phyloP scores from a whole-genome alignment of 192 early-diverging fungal genomes.

The Coemansia sp. region DNA sequence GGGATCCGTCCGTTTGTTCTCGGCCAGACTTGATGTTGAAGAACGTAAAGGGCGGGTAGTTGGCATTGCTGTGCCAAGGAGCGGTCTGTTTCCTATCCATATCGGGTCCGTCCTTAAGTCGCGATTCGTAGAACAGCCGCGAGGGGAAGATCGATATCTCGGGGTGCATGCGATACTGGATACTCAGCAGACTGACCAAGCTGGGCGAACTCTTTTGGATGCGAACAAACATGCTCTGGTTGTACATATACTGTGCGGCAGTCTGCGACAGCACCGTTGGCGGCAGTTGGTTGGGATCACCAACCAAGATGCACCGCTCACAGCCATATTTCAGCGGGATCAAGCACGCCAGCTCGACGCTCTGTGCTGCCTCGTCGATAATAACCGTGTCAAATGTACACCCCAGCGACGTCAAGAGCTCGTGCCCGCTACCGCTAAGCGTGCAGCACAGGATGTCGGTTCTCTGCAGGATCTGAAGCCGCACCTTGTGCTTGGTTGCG shows the following conservation, averaged over 20 bases:
- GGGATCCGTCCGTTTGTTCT: conserved; percentile 61
- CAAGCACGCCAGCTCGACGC: conserved; percentile 79
- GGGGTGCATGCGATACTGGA: conserved; percentile 98
- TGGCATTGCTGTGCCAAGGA: conserved; percentile 64
- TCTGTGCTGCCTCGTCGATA: conserved; percentile 95
- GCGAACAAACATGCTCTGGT: conserved; percentile 86
- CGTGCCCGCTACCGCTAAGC: conserved; percentile 83
- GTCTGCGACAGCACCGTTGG: conserved; percentile 81
- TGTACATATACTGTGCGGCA: conserved; percentile 70
- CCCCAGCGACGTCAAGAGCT: conserved; percentile 63
- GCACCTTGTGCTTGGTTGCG: conserved; percentile 54
- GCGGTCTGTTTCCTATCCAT: conserved; percentile 63
- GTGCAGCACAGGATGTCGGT: conserved; percentile 87
- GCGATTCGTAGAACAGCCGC: conserved; percentile 72
- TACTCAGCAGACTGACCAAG: conserved; percentile 75
- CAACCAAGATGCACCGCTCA: conserved; percentile 82
- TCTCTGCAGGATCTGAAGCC: conserved; percentile 66
- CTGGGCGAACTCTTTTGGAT: conserved; percentile 67
- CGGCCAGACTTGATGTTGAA: conserved; percentile 67
- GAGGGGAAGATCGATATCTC: conserved; percentile 82
- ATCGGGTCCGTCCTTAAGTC: conserved; percentile 71
- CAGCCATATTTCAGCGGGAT: conserved; percentile 86
- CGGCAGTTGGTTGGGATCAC: conserved; percentile 92
- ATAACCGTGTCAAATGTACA: conserved; percentile 82
- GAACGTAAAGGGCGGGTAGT: conserved; percentile 76